Evolutionary conservation across 768 basidiomycete genomes (phyloP).

Genomic region (Mycena metata): DNA sequence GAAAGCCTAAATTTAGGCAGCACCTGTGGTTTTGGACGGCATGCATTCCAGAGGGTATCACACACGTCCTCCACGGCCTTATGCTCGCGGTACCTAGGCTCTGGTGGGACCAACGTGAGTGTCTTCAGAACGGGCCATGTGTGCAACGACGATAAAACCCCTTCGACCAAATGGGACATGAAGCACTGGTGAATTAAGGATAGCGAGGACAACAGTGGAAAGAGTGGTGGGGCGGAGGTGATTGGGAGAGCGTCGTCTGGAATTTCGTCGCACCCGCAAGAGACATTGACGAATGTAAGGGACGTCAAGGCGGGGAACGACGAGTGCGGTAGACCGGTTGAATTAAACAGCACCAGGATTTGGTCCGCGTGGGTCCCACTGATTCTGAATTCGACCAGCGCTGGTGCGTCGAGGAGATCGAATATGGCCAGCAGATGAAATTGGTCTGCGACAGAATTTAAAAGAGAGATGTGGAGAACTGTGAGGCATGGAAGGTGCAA

Average conservation of each 20-base stretch:
- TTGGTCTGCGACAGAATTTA: too few species aligned
- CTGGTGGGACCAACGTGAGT: too few species aligned
- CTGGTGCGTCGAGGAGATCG: conserved; percentile 6
- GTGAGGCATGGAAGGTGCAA: neutral
- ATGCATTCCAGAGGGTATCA: neutral
- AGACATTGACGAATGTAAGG: neutral
- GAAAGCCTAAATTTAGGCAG: conserved; percentile 3
- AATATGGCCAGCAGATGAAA: neutral
- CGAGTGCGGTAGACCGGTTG: neutral
- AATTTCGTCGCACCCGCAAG: neutral
- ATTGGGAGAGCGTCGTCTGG: neutral
- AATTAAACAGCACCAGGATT: neutral
- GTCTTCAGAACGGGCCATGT: too few species aligned
- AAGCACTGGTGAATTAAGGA: too few species aligned
- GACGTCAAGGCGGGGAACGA: conserved; percentile 12
- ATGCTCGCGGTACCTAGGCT: too few species aligned
- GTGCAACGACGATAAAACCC: too few species aligned
- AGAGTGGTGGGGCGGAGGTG: neutral
- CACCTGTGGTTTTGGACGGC: neutral
- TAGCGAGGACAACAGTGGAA: neutral
- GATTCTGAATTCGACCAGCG: neutral
- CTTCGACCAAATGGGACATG: too few species aligned
- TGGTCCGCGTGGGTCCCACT: neutral
- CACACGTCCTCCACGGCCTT: too few species aligned
- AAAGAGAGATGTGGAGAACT: neutral